phyloP scores from a whole-genome alignment of 495 filamentous ascomycete species.

The Podospora pseudocomata region DNA sequence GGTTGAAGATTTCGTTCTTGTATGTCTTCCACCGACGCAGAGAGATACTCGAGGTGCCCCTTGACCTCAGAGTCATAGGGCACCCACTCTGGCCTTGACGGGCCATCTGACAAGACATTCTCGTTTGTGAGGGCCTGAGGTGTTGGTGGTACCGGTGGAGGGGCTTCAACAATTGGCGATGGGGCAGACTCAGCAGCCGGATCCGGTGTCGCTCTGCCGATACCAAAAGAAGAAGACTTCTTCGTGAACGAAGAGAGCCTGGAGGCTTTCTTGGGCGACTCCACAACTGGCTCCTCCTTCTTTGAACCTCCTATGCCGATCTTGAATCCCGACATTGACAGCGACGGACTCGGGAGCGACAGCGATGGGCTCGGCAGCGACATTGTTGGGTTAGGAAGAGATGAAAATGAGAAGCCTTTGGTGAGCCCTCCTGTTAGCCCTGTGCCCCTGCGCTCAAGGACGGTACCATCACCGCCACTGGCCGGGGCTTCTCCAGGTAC shows the following conservation, averaged over 20 bases:
- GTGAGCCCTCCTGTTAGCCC: neutral
- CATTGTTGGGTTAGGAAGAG: constrained; percentile 7
- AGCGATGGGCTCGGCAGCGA: constrained; percentile 5
- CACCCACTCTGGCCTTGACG: no score
- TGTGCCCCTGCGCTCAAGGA: no score
- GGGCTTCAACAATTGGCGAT: neutral
- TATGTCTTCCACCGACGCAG: no score
- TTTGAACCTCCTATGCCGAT: neutral
- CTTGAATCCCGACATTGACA: constrained; percentile 13
- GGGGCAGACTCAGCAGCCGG: neutral
- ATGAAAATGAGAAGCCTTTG: constrained; percentile 9
- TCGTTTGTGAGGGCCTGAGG: no score
- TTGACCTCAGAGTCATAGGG: no score
- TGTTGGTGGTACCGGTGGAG: neutral
- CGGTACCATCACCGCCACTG: neutral
- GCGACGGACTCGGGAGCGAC: constrained; percentile 1
- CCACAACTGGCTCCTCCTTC: constrained; percentile 12
- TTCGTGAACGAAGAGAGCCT: no score
- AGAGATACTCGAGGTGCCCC: no score
- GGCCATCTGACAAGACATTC: no score
- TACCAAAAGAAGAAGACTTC: constrained; percentile 17
- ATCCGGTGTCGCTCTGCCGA: constrained; percentile 8
- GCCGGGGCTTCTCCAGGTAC: constrained; percentile 2
- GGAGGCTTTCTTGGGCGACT: neutral
- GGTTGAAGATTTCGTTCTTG: no score